Conservation (phyloP, 225 moss, liverwort and hornwort species). For the Physcomitrium patens region DNA sequence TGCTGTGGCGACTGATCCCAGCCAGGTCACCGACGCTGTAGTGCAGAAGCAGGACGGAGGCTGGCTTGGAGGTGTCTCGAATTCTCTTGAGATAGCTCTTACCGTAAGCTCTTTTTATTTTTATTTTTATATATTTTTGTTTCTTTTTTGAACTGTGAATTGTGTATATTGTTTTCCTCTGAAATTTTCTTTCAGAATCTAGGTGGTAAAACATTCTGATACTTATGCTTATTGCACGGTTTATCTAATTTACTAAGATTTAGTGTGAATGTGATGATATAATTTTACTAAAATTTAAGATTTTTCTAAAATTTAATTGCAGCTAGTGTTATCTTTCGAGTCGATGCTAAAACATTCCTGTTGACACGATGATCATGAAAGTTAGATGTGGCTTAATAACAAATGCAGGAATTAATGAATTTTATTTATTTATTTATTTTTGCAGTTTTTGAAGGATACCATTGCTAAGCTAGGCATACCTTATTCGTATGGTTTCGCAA, state of each 20-base stretch:
- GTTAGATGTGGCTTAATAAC: background rate
- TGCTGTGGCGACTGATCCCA: conserved; percentile 60
- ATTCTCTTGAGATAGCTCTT: conserved; percentile 71
- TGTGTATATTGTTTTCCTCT: no score
- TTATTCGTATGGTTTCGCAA: conserved; percentile 96
- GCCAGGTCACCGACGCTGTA: conserved; percentile 53
- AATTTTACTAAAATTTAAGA: no score
- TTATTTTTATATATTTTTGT: no score
- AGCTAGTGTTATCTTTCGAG: background rate
- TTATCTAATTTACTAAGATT: no score
- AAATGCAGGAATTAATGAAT: background rate
- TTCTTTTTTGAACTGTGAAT: background rate
- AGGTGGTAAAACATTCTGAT: no score
- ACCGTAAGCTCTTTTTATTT: conserved; percentile 36
- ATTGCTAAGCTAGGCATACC: conserved; percentile 75
- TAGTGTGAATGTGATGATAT: no score
- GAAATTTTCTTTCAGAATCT: no score
- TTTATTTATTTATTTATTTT: background rate
- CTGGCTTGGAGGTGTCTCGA: conserved; percentile 93
- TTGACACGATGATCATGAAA: no score
- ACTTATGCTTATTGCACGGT: no score
- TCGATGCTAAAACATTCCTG: no score
- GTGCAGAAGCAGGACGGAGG: conserved; percentile 79
- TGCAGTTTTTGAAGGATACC: conserved; percentile 89
- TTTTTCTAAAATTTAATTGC: no score